These are phyloP conservation scores for Rhododendron vialii DNA, from an alignment of 148 eudicot genomes.

Conservation along the genomic window DNA sequence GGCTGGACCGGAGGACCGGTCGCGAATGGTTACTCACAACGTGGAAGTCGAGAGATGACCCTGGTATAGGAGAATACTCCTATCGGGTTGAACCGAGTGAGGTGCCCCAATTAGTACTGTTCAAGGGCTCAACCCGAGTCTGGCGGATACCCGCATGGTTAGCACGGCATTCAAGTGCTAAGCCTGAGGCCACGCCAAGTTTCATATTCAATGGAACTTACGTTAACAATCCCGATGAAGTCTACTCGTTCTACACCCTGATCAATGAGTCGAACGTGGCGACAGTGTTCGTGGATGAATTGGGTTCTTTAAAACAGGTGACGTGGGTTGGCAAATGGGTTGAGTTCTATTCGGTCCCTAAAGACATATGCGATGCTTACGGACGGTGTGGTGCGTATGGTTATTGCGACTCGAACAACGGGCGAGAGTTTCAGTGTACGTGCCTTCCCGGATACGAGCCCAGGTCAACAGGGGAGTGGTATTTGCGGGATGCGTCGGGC, in stretches of 20 bases:
- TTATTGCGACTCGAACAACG: not conserved
- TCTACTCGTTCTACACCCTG: not conserved
- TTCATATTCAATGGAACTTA: too few relatives aligned
- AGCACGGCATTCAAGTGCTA: too few relatives aligned
- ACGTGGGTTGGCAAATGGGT: not conserved
- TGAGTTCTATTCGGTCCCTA: not conserved
- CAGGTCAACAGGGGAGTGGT: not conserved
- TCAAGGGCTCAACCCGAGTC: not conserved
- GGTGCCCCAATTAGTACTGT: not conserved
- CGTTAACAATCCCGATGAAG: too few relatives aligned
- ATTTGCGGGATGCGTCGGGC: slow-evolving; percentile 28
- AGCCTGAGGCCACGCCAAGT: too few relatives aligned
- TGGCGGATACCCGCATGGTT: not conserved
- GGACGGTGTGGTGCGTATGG: not conserved
- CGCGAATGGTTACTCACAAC: not conserved
- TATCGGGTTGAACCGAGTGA: not conserved
- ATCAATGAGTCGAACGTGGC: not conserved
- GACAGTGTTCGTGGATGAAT: not conserved
- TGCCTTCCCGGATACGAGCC: not conserved
- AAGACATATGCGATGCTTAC: not conserved
- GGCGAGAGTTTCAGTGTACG: not conserved
- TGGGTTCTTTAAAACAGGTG: not conserved
- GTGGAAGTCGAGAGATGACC: slow-evolving; percentile 7
- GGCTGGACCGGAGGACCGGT: not conserved
- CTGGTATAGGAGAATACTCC: not conserved